Base-by-base conservation (phyloP, 345 rosid genomes). In the Nasturtium officinale region DNA sequence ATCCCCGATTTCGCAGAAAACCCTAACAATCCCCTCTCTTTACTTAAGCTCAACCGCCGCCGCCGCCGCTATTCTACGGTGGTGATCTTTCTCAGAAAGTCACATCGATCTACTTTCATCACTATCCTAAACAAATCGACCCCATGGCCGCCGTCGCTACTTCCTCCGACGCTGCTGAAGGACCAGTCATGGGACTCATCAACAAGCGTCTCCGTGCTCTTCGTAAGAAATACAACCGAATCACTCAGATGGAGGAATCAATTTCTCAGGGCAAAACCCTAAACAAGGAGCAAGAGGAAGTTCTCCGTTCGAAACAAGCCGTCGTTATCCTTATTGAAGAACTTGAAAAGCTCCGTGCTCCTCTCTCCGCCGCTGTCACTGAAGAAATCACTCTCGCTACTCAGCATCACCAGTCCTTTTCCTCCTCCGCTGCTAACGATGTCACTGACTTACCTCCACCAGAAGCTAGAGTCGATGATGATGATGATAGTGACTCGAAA, bases 131-230 rank as follows among this genome's bases (percentile, higher is more conserved):
- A 10, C 29, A 6, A 59, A 56, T 18, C 54, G 2, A 38, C 30
- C 29, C 67, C 57, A 82, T 74, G 80, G 77, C 83, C 8, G 25
- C 85, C 11, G 25, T 23, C 25, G 47, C 83, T 48, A 42, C 82
- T 68, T 21, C 89, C 45, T 77, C 89, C 13, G 98, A 90, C 26
- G 82, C 78, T 54, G 2, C 84, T 6, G 98, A 95, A 20, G 92
- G 98, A 37, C 97, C 99, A 3, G 96, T 95, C 60, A 80, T 92
- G 56, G 83, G 69, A 80, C 78, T 95, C 33, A 79, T 95, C 82
- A 92, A 78, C 90, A 92, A 96, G 71, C 99, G 98, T 57, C 79
- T 92, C 80, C 96, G 99, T 43, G 90, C 89, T 60, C 94, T 89
- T 45, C 93, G 92, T 33, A 92, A 96, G 87, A 96, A 96, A 51